These are phyloP conservation scores for Patellifolia procumbens DNA, from an alignment of 179 eudicot genomes.

Conservation along the genomic window DNA sequence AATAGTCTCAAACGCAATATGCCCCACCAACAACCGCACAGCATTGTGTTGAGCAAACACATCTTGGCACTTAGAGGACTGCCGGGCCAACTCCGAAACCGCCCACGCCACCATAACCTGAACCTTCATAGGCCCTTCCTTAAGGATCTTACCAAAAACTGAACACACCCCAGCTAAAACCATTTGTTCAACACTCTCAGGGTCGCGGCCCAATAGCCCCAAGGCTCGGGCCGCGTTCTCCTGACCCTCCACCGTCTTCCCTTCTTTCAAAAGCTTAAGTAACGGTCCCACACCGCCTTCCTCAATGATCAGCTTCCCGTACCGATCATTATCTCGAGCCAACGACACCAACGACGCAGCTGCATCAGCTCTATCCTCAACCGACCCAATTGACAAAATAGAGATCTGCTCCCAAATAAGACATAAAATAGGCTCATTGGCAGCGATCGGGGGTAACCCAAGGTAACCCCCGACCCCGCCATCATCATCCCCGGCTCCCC, in stretches of 20 bases:
- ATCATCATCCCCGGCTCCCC: conserved; percentile 42
- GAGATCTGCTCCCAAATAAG: conserved; percentile 95
- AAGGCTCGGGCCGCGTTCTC: conserved; percentile 83
- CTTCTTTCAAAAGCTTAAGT: conserved; percentile 67
- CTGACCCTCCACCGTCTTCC: conserved; percentile 69
- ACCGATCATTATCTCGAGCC: conserved; percentile 76
- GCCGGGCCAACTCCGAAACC: conserved; percentile 63
- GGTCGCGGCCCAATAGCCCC: conserved; percentile 70
- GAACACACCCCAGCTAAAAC: conserved; percentile 68
- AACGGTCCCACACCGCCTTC: conserved; percentile 87
- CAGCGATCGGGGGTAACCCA: conserved; percentile 90
- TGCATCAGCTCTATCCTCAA: conserved; percentile 70
- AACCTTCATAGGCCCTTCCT: conserved; percentile 84
- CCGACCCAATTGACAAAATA: conserved; percentile 50
- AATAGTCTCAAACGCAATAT: conserved; percentile 83
- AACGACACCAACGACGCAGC: conserved; percentile 77
- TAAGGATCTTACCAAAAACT: conserved; percentile 73
- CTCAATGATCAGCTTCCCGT: conserved; percentile 79
- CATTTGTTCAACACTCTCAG: conserved; percentile 78
- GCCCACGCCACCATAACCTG: conserved; percentile 93
- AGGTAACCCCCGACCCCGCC: conserved; percentile 54
- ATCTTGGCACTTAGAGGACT: conserved; percentile 74
- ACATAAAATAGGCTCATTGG: conserved; percentile 86
- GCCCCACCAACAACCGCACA: conserved; percentile 67
- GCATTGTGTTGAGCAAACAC: conserved; percentile 70